These are phyloP conservation scores for Logfia minima DNA, from an alignment of 129 eudicot genomes.

Conservation along the genomic window DNA sequence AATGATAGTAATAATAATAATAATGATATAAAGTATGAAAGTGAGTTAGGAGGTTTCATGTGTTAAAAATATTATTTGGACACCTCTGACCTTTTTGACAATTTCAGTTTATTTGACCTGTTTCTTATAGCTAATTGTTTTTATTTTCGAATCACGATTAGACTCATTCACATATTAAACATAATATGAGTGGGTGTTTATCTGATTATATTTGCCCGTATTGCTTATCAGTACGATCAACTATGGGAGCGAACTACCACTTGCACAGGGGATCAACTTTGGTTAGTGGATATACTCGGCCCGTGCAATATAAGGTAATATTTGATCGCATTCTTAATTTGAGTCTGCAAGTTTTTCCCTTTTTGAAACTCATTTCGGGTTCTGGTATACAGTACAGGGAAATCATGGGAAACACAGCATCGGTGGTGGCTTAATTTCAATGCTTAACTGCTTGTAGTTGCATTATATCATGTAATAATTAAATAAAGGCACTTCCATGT, in stretches of 20 bases:
- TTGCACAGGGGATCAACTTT: constrained; percentile 96
- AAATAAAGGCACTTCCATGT: constrained; percentile 16
- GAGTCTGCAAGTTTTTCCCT: neutral
- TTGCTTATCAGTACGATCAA: constrained; percentile 66
- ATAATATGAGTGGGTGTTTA: neutral
- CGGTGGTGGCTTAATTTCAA: neutral
- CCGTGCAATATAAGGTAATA: constrained; percentile 4
- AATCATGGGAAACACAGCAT: constrained; percentile 1
- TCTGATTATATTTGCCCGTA: neutral
- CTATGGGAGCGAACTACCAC: constrained; percentile 84
- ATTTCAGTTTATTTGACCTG: neutral
- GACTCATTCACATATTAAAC: neutral
- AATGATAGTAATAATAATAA: too few relatives aligned
- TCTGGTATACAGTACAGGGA: neutral
- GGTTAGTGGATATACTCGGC: constrained; percentile 43
- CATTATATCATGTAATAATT: neutral
- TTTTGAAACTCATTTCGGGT: neutral
- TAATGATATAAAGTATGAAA: too few relatives aligned
- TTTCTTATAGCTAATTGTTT: neutral
- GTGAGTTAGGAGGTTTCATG: neutral
- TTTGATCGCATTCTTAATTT: neutral
- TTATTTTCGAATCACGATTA: neutral
- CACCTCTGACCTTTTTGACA: neutral
- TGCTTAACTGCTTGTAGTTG: constrained; percentile 1
- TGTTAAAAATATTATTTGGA: neutral